Conservation (phyloP, 1,284 basidiomycete genomes). For the Cutaneotrichosporon curvatum region DNA sequence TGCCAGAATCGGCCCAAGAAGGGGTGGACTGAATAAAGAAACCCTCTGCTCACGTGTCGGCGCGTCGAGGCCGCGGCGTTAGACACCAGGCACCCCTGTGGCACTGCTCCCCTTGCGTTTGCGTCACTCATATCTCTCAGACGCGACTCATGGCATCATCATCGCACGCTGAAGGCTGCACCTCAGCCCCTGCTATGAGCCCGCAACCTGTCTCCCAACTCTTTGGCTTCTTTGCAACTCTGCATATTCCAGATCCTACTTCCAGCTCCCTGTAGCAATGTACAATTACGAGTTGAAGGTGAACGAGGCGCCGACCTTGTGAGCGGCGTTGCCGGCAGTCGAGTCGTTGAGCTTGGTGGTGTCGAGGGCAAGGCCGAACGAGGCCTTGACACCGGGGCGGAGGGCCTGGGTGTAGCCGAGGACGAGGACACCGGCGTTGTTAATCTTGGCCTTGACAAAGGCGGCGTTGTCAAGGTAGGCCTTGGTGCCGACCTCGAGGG, state of each 20-base stretch:
- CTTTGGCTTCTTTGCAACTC: slow-evolving; percentile 10
- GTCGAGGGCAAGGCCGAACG: slow-evolving; percentile 87
- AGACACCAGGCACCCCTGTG: no score
- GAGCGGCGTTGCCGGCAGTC: slow-evolving; percentile 48
- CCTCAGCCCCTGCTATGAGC: no score
- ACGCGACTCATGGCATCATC: no score
- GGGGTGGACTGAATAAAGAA: no score
- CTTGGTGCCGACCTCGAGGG: slow-evolving; percentile 94
- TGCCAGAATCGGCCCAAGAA: no score
- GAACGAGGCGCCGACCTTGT: slow-evolving; percentile 54
- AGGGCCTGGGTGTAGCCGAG: slow-evolving; percentile 88
- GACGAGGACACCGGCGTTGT: slow-evolving; percentile 85
- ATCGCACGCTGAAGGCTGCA: no score
- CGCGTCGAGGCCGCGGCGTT: no score
- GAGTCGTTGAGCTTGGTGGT: slow-evolving; percentile 75
- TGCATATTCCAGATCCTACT: slow-evolving; percentile 14
- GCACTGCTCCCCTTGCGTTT: no score
- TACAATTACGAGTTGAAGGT: slow-evolving; percentile 50
- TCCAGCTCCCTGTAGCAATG: neutral
- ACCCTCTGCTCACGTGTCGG: no score
- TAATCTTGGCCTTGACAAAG: slow-evolving; percentile 98
- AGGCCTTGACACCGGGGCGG: slow-evolving; percentile 87
- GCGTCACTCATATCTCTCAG: no score
- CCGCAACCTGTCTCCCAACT: no score
- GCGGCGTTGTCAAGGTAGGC: slow-evolving; percentile 71